These are phyloP conservation scores for Fusarium phyllophilum DNA, from an alignment of 2,329 filamentous ascomycete genomes.

Conservation along the genomic window DNA sequence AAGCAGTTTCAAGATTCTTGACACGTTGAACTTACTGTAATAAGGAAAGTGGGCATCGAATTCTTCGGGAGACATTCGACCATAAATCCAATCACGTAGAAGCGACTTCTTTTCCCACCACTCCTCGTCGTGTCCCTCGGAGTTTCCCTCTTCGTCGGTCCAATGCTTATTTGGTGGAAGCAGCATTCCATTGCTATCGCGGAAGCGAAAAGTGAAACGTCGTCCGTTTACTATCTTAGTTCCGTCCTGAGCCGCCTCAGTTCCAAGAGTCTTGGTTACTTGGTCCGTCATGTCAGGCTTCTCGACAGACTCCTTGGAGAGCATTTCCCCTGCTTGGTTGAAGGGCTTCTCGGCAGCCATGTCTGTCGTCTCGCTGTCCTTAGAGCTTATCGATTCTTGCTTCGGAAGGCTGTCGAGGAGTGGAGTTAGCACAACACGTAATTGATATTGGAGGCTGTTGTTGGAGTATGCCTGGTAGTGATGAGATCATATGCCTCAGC, in stretches of 20 bases:
- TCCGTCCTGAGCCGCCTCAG: background rate
- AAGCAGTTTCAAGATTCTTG: rapidly evolving
- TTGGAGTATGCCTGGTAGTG: background rate
- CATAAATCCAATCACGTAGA: background rate
- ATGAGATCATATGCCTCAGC: no score
- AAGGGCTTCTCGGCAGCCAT: background rate
- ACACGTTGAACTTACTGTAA: background rate
- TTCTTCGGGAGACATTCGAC: background rate
- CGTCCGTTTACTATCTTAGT: background rate
- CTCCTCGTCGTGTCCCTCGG: background rate
- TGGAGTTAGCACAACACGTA: rapidly evolving
- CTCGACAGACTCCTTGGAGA: background rate
- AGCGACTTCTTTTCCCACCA: background rate
- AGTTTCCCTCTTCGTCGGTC: background rate
- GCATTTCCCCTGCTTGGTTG: background rate
- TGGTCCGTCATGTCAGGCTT: background rate
- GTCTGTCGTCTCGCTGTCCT: background rate
- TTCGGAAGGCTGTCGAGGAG: rapidly evolving
- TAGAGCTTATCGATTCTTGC: background rate
- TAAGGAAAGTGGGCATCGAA: background rate
- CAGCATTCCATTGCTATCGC: background rate
- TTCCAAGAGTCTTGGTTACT: background rate
- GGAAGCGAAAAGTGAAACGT: background rate
- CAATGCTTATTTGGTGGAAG: background rate
- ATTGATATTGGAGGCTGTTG: no score